A percentile compares a stretch with the other conserved stretches of the same genome.
Conservation (phyloP, 108 stramenopile species). For the Conticribra guillardii region DNA sequence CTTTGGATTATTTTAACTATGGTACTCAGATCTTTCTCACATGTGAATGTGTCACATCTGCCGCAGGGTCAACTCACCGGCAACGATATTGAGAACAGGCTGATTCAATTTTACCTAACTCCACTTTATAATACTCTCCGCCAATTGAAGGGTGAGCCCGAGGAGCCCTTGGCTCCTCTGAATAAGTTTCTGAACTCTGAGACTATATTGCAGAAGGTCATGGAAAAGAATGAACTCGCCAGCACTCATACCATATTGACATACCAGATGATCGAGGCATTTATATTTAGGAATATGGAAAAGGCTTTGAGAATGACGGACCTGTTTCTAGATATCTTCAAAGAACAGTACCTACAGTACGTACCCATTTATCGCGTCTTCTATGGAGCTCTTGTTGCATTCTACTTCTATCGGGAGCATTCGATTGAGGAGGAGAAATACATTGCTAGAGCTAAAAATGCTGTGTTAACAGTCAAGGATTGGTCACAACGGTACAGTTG, state of each 20-base stretch:
- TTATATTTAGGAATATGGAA: constrained; percentile 12
- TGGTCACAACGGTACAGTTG: background rate
- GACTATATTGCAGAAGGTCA: background rate
- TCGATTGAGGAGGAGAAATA: background rate
- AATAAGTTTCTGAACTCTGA: background rate
- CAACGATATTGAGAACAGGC: too few species aligned
- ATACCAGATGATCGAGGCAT: background rate
- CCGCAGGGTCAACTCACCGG: background rate
- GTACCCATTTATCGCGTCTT: background rate
- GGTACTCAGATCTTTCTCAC: too few species aligned
- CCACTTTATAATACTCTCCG: constrained; percentile 1
- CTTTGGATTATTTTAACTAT: too few species aligned
- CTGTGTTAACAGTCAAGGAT: background rate
- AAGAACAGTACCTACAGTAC: background rate
- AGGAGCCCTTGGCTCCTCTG: background rate
- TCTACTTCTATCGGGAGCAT: background rate
- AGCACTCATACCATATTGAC: background rate
- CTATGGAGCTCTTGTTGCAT: constrained; percentile 4
- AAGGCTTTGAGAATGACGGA: background rate
- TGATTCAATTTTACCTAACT: background rate
- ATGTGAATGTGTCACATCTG: too few species aligned
- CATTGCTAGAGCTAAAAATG: background rate
- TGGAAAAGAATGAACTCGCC: background rate
- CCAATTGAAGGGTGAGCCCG: background rate
- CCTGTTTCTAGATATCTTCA: background rate